Base-by-base conservation (phyloP, 345 rosid genomes). In the Kandelia obovata region DNA sequence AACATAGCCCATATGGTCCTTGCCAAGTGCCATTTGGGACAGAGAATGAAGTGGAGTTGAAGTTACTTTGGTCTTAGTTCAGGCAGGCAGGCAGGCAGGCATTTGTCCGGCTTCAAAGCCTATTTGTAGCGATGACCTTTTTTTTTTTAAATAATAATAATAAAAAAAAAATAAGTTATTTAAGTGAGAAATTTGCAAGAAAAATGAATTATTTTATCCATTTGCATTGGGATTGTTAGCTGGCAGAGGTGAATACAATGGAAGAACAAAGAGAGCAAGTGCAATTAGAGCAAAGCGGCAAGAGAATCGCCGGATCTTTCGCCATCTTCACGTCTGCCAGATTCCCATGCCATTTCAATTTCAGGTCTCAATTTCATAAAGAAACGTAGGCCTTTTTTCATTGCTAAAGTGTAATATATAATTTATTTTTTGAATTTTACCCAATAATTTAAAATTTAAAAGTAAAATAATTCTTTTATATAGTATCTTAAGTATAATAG, bases 1-100 rank as follows among this genome's bases (percentile, higher is more conserved):
- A 68, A 74, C 51, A 9, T 64, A 64, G 58, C 62, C 66, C 58
- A 62, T 39, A 46, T 34, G 69, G 31, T 73, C 79, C 61, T 79
- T 76, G 74, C 80, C 79, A 72, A 79, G 83, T 77, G 89, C 84
- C 91, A 88, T 83, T 67, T 59, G 52, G 64, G 79, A 59, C 20
- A 49, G 47, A 65, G 67, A 58, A 23, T 11, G 70, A 55, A 31
- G 16, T 56, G 5, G 62, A 15, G 5, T 13, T 31, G 59, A 49
- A 23, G 58, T n/a, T 67, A 5, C 64, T 69, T 51, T 15, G 52
- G 27, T 65, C 51, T 56, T 64, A 62, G 74, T 30, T 62, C 53
- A 73, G 37, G 37, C 68, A 51, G 53, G 65, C 53, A 73, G 37
- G 37, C 68, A 51, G 53, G 65, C 52, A 26, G 49, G 16, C 16